Base-by-base conservation (phyloP, 306 rosid species). In the Herpetospermum pedunculosum region DNA sequence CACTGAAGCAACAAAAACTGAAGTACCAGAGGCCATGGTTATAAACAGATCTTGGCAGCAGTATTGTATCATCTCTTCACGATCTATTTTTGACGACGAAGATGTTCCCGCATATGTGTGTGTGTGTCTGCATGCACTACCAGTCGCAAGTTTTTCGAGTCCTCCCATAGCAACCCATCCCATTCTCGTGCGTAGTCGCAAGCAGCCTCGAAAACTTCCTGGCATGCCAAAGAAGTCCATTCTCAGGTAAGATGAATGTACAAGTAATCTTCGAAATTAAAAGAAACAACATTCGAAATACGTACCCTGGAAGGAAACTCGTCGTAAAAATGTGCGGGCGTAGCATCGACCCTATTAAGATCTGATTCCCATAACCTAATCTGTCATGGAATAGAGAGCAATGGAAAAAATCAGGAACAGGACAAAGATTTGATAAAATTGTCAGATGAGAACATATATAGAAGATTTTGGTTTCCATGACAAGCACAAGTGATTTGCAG, bases 361-460 rank as follows among this genome's bases (percentile, higher is more conserved):
- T 94, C 99, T 53, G 95, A 81, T 80, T 91, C 99, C 99, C 99
- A 91, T 65, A 91, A 80, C 79, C 96, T 81, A 67, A 94, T 89
- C 99, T 94, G 95, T 74, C 81, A 76, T 16, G 53, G 55, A 43
- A 53, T 25, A 49, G 43, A 47, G 75, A 44, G 35, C 35, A 80
- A 21, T 16, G 80, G 46, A 77, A 65, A 32, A 64, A 18, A 47
- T 84, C 74, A 82, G 80, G 81, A 40, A 11, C 23, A 41, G 21
- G 12, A 40, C 32, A 37, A 63, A 19, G 16, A 65, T 38, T 65
- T 19, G 30, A 65, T 65, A 21, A 10, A 65, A 65, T 12, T 40
- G 72, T 21, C 29, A 0, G n/a, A 65, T 34, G 30, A 64, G 25
- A 64, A 38, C 32, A 65, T 1, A 0, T 65, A 12, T 37, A 10